Evolutionary conservation across 305 asterid genomes (phyloP), one percentile per base, ranked within the genome.

Genomic region (Fraxinus floribunda): DNA sequence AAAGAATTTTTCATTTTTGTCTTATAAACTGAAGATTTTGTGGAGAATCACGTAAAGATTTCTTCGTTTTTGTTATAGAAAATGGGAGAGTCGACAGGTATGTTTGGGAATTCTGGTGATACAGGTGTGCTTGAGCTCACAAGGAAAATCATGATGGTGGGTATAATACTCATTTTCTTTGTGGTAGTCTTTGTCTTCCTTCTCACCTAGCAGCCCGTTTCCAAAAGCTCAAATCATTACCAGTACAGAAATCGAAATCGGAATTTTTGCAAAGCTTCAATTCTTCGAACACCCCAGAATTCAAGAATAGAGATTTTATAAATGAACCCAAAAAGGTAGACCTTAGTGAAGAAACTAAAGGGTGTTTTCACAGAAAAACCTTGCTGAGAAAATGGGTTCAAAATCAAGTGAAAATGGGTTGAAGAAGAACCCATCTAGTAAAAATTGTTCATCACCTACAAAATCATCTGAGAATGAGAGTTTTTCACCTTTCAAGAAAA

Each of bases 191-290:
- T 26, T 26, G 29, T 35, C 36, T 34, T 80, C 98, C 98, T 20
- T 79, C 91, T 70, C 92, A 92, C 77, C 89, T 93, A 44, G 97
- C 92, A 82, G 35, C 93, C 49, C 95, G 97, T 16, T 93, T 93
- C 62, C 97, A 82, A 11, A 92, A 88, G 89, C 98, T 95, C 81
- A 95, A 93, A 81, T 91, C 97, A 5, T 86, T 92, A 83, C 98
- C 97, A 3, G 78, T 93, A 10, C 76, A 88, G 64, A 73, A 86
- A 29, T 41, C 86, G 15, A 91, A 86, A 2, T 85, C 93, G 66
- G 2, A 81, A 13, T 5, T 81, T 32, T 66, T 82, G 0, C 86
- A 20, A 71, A 88, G 88, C 87, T 84, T 82, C 87, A 75, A 57
- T 73, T 83, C 75, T 66, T 32, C 88, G 0, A 70, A 80, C 15